Evolutionary conservation across 1,139 yeast species (phyloP).

Genomic region (Geotrichum candidum): DNA sequence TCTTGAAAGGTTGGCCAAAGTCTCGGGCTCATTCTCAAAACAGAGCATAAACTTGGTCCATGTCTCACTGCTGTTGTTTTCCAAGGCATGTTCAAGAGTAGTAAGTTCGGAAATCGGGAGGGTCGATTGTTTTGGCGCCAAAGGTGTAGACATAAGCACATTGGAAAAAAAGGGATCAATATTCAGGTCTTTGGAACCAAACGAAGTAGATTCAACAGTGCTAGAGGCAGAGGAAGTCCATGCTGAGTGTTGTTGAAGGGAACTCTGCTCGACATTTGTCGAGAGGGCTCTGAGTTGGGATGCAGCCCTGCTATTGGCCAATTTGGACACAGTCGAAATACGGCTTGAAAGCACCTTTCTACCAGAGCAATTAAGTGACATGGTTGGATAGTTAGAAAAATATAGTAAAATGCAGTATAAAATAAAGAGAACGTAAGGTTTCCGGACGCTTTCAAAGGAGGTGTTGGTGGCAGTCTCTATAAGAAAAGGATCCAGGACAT

Average conservation of each 20-base stretch:
- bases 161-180: neutral
- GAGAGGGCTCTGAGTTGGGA: conserved; percentile 3
- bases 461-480: neutral
- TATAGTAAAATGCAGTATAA: neutral
- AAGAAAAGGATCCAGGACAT: neutral
- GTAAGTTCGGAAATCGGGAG: neutral
- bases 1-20: conserved; percentile 7
- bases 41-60: conserved; percentile 3
- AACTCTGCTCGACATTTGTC: neutral
- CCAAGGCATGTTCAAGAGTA: neutral
- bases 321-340: neutral
- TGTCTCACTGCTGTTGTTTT: neutral
- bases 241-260: neutral
- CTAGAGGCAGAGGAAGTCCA: neutral
- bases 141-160: conserved; percentile 20
- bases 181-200: neutral
- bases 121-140: conserved; percentile 2
- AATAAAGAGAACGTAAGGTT: neutral
- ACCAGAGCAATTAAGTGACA: conserved; percentile 6
- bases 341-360: neutral
- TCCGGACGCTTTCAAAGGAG: neutral
- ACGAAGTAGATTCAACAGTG: neutral
- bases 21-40: neutral
- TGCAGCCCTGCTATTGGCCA: conserved; percentile 13
- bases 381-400: neutral